These are phyloP conservation scores for Ascoidea asiatica DNA, from an alignment of 805 yeast genomes.

Conservation along the genomic window DNA sequence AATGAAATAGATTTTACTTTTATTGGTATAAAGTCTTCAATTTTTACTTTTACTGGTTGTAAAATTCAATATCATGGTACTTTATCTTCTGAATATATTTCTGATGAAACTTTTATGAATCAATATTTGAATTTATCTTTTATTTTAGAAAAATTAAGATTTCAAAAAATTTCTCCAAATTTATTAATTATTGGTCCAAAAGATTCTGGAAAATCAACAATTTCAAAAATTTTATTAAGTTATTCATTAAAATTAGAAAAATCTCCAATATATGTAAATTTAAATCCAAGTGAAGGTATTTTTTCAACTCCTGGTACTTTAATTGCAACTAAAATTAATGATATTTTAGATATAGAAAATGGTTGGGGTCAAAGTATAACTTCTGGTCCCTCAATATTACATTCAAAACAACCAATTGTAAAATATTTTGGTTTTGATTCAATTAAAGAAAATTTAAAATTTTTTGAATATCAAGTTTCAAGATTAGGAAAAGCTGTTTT, in stretches of 20 bases:
- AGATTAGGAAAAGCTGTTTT: slow-evolving; percentile 22
- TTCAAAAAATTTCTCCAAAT: slow-evolving; percentile 24
- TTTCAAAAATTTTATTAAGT: slow-evolving; percentile 53
- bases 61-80: slow-evolving; percentile 17
- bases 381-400: slow-evolving; percentile 62
- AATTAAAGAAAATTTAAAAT: slow-evolving; percentile 33
- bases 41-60: slow-evolving; percentile 30
- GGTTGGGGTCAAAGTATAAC: slow-evolving; percentile 70
- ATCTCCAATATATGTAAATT: slow-evolving; percentile 59
- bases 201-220: slow-evolving; percentile 67
- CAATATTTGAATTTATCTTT: slow-evolving; percentile 59
- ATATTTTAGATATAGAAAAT: slow-evolving; percentile 63
- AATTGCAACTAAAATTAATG: slow-evolving; percentile 74
- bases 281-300: slow-evolving; percentile 64
- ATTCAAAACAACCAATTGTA: slow-evolving; percentile 84
- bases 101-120: slow-evolving; percentile 59
- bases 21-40: slow-evolving; percentile 36
- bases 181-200: slow-evolving; percentile 64
- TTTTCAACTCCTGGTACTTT: slow-evolving; percentile 74
- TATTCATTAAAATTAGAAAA: slow-evolving; percentile 66
- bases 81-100: slow-evolving; percentile 41
- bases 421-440: slow-evolving; percentile 64
- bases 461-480: slow-evolving; percentile 15
- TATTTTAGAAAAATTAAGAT: slow-evolving; percentile 48
- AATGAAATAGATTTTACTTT: slow-evolving; percentile 48